Evolutionary conservation across 2,329 filamentous ascomycete genomes (phyloP).

Genomic region (Rhexocercosporidium sp.): DNA sequence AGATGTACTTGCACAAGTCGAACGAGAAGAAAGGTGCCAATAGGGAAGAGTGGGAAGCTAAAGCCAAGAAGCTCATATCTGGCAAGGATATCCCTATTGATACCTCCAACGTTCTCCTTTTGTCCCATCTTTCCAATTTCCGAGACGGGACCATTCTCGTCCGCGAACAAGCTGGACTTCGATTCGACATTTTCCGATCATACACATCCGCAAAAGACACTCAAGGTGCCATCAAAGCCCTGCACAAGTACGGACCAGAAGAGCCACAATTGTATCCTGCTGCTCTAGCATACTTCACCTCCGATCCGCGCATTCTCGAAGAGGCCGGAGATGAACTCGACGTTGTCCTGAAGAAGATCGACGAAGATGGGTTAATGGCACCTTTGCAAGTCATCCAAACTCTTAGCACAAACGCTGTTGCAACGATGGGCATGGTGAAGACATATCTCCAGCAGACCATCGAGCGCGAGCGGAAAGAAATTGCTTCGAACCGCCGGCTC

Average conservation of each 20-base stretch:
- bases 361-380: conserved; percentile 90
- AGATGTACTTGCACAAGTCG: conserved; percentile 95
- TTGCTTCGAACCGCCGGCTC: conserved; percentile 76
- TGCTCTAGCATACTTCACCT: conserved; percentile 91
- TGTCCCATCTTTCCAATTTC: conserved; percentile 92
- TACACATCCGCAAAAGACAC: conserved; percentile 95
- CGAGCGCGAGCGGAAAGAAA: conserved; percentile 84
- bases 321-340: conserved; percentile 89
- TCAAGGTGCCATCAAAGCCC: conserved; percentile 82
- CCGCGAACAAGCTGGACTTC: conserved; percentile 88
- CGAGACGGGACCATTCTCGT: conserved; percentile 89
- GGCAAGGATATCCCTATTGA: conserved; percentile 84
- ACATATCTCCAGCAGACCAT: conserved; percentile 90
- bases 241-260: conserved; percentile 88
- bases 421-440: conserved; percentile 98
- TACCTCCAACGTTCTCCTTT: conserved; percentile 88
- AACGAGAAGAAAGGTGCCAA: conserved; percentile 73
- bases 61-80: conserved; percentile 88
- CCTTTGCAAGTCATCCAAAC: conserved; percentile 96
- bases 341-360: conserved; percentile 81
- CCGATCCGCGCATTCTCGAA: conserved; percentile 77
- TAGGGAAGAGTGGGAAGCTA: conserved; percentile 83
- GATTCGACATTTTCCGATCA: conserved; percentile 95
- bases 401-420: conserved; percentile 77
- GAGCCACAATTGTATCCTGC: conserved; percentile 93